Percentiles rank a stretch among this genome's conserved stretches.
These are phyloP conservation scores for Alternaria sp. DNA, from an alignment of 2,329 filamentous ascomycete genomes.

Conservation along the genomic window DNA sequence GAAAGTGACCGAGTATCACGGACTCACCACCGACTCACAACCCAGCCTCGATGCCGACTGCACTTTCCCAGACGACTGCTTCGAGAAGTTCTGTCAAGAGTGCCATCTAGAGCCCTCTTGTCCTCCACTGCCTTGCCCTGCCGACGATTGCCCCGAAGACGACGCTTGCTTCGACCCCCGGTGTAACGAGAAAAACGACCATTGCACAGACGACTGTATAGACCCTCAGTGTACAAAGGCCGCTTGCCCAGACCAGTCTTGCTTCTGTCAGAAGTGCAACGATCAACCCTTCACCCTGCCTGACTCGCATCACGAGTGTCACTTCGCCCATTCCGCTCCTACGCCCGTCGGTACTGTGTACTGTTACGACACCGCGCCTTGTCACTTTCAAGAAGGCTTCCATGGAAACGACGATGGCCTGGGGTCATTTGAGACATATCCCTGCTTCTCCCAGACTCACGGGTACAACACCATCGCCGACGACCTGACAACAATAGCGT, in stretches of 20 bases:
- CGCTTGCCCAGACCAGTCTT: constrained; percentile 38
- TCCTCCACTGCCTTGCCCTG: constrained; percentile 29
- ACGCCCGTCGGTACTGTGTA: constrained; percentile 39
- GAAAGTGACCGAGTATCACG: constrained; percentile 42
- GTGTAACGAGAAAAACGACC: constrained; percentile 34
- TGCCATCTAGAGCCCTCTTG: constrained; percentile 40
- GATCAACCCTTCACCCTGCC: constrained; percentile 40
- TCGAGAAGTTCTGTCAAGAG: constrained; percentile 46
- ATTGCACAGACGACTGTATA: constrained; percentile 41
- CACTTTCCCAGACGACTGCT: constrained; percentile 43
- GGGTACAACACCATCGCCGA: constrained; percentile 13
- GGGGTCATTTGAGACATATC: constrained; percentile 36
- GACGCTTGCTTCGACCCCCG: constrained; percentile 48
- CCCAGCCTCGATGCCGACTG: constrained; percentile 28
- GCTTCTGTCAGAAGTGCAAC: constrained; percentile 45
- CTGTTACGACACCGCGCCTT: constrained; percentile 43
- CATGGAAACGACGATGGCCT: constrained; percentile 31
- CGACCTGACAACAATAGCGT: constrained; percentile 31
- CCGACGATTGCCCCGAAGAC: constrained; percentile 36
- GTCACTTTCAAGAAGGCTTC: constrained; percentile 42
- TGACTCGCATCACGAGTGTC: constrained; percentile 40
- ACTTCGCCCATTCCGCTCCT: constrained; percentile 41
- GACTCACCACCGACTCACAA: constrained; percentile 19
- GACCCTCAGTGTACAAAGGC: constrained; percentile 45
- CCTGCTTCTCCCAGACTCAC: constrained; percentile 39